phyloP scores from a whole-genome alignment of 2,329 filamentous ascomycete species.

The Emergomyces orientalis region DNA sequence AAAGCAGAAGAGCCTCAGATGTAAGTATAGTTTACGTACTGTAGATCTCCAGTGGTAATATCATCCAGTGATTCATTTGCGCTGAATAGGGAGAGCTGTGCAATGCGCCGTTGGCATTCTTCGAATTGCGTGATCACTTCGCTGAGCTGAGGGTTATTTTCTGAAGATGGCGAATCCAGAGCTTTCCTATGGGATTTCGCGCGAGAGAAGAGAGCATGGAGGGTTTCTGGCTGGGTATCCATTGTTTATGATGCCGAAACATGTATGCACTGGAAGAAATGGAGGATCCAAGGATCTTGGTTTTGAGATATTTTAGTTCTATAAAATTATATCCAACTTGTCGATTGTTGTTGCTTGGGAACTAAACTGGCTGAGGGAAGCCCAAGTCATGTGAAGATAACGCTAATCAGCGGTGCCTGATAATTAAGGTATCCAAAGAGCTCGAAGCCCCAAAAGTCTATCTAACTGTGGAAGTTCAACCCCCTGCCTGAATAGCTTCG shows the following conservation, averaged over 20 bases:
- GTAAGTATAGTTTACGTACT: conserved; percentile 40
- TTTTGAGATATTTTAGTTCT: not conserved
- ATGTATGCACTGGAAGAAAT: not conserved
- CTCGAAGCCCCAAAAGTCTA: too few relatives aligned
- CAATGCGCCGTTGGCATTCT: conserved; percentile 59
- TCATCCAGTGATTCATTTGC: conserved; percentile 85
- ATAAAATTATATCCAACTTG: not conserved
- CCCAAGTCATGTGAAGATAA: conserved; percentile 1
- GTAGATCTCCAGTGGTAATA: conserved; percentile 70
- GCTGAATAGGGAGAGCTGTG: conserved; percentile 73
- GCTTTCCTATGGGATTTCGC: conserved; percentile 48
- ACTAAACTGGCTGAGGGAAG: not conserved
- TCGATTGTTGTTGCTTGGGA: not conserved
- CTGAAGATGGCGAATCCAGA: conserved; percentile 49
- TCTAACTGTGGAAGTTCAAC: too few relatives aligned
- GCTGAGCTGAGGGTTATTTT: conserved; percentile 55
- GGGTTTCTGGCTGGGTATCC: conserved; percentile 42
- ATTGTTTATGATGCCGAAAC: conserved; percentile 2
- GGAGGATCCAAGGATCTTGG: not conserved
- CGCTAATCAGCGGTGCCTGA: not conserved
- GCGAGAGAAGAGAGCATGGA: conserved; percentile 45
- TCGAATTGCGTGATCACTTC: conserved; percentile 62
- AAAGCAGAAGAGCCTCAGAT: not conserved
- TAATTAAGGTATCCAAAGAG: not conserved
- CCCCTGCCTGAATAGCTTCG: too few relatives aligned